These are phyloP conservation scores for Trichoderma reesei DNA, from an alignment of 495 filamentous ascomycete genomes.

Conservation along the genomic window DNA sequence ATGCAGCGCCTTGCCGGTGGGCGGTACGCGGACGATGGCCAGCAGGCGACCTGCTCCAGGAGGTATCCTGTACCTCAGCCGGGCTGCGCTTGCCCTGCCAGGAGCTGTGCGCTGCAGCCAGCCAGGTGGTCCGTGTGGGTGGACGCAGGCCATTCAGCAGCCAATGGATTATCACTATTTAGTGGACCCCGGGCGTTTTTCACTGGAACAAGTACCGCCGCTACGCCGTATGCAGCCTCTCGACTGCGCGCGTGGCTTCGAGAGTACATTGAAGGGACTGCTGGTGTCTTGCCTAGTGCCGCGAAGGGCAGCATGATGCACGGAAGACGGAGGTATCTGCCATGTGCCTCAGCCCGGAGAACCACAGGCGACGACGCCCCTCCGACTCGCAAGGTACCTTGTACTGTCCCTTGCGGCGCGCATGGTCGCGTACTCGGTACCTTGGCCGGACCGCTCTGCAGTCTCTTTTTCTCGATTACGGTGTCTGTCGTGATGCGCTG, in stretches of 20 bases:
- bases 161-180: background rate
- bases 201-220: background rate
- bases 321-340: no score
- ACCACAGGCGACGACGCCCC: no score
- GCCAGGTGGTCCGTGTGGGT: conserved; percentile 2
- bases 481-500: background rate
- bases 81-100: background rate
- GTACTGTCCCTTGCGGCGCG: background rate
- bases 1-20: no score
- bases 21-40: no score
- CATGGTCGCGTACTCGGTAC: background rate
- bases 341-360: no score
- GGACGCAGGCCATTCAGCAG: background rate
- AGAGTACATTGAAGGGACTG: background rate
- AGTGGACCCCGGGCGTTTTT: background rate
- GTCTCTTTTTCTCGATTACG: background rate
- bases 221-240: conserved; percentile 1
- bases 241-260: background rate
- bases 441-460: background rate
- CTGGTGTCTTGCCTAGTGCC: background rate
- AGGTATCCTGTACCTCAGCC: background rate
- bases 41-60: background rate
- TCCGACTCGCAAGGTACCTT: no score
- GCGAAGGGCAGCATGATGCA: background rate
- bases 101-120: conserved; percentile 1